These are phyloP conservation scores for Graphium sp. DNA, from an alignment of 2,329 filamentous ascomycete genomes.

Conservation along the genomic window DNA sequence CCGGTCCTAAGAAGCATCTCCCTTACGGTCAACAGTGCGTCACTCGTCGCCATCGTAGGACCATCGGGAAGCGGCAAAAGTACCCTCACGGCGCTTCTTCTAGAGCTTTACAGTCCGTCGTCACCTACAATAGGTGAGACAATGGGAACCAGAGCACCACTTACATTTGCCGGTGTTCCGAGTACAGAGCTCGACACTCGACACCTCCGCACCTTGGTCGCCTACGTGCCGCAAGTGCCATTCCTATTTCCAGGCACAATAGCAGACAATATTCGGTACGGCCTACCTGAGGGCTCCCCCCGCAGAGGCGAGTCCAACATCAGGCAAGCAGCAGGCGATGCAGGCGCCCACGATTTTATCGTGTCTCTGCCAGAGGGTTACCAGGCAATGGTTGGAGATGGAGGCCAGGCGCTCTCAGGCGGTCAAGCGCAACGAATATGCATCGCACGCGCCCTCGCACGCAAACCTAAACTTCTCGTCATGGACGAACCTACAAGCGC, in stretches of 20 bases:
- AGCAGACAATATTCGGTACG: constrained; percentile 70
- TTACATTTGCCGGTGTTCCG: constrained; percentile 42
- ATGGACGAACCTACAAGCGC: constrained; percentile 79
- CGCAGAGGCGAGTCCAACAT: constrained; percentile 28
- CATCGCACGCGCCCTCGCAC: constrained; percentile 63
- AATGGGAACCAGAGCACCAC: constrained; percentile 15
- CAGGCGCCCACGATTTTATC: constrained; percentile 58
- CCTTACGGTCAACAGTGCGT: constrained; percentile 44
- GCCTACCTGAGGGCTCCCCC: constrained; percentile 38
- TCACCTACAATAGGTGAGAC: not conserved
- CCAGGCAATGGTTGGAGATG: constrained; percentile 59
- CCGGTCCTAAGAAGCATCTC: constrained; percentile 46
- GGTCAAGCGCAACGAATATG: constrained; percentile 71
- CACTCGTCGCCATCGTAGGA: constrained; percentile 65
- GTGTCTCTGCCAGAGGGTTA: constrained; percentile 50
- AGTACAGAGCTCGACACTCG: constrained; percentile 41
- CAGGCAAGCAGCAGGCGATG: constrained; percentile 27
- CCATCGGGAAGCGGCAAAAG: constrained; percentile 83
- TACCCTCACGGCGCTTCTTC: constrained; percentile 58
- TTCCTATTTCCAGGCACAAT: constrained; percentile 66
- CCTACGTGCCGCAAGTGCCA: constrained; percentile 54
- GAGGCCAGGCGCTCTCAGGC: constrained; percentile 56
- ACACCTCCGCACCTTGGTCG: constrained; percentile 42
- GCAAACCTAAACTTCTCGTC: constrained; percentile 55
- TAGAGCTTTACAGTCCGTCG: constrained; percentile 48